Evolutionary conservation across 805 yeast genomes (phyloP), one percentile per base, ranked within the genome.

Genomic region (Saturnispora mendoncae): DNA sequence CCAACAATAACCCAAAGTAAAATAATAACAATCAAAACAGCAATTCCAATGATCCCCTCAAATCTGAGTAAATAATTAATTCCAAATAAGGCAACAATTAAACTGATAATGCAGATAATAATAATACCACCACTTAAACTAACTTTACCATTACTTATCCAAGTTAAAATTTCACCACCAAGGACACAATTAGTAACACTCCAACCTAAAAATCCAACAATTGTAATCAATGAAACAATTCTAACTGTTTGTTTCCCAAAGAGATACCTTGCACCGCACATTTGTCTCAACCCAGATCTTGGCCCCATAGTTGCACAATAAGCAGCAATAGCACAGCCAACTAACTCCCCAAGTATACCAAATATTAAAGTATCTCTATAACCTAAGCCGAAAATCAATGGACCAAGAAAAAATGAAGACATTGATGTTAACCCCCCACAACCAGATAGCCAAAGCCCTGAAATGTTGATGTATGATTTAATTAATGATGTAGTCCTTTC

Each of bases 301-400:
- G 96, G 94, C 3, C 96, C 96, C 86, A 86, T 78, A 4, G 78
- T 71, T 4, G 94, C 71, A 56, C 92, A 84, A 55, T 84, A 84
- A 0, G 85, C 92, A 2, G 94, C 94, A 21, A 84, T 65, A 6
- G 71, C 57, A 54, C 92, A 79, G 0, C 96, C 96, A 2, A 82
- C 51, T 24, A 75, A 57, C 44, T 74, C 72, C 1, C 85, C 85
- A 4, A 77, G 49, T 15, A 81, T 47, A 2, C 94, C 94, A 15
- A 76, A 65, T 3, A 75, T 60, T 46, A 83, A 53, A 1, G 84
- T 64, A 51, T 84, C 80, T 43, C 63, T 72, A 51, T 83, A 78
- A 12, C 85, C 84, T 19, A 86, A 63, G 2, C 74, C 81, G 54
- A 74, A 86, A 2, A 83, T 54, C 38, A 84, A 57, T 0, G 94